phyloP scores from a whole-genome alignment of 768 basidiomycete species.

The Mycena sanguinolenta region DNA sequence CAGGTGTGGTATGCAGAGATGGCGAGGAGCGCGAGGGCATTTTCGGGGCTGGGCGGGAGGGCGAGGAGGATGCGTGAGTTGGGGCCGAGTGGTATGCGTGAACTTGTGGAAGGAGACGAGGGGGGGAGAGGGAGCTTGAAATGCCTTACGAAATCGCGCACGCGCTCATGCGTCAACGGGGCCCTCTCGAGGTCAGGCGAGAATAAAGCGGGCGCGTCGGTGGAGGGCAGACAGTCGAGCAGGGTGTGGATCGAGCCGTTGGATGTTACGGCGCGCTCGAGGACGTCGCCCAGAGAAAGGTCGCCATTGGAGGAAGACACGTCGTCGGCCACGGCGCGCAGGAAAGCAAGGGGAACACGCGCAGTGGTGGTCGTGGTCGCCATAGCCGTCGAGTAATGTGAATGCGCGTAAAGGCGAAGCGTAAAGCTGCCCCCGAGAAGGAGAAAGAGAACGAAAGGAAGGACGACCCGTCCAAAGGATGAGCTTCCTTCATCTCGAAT shows the following conservation, averaged over 20 bases:
- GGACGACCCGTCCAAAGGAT: too few species aligned
- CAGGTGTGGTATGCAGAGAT: conserved; percentile 59
- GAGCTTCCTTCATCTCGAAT: too few species aligned
- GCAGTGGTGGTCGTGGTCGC: conserved; percentile 19
- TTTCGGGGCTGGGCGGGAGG: conserved; percentile 60
- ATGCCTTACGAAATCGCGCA: conserved; percentile 53
- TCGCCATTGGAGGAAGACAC: too few species aligned
- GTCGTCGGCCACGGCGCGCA: conserved; percentile 43
- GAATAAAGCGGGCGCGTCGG: conserved; percentile 52
- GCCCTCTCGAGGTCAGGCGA: conserved; percentile 53
- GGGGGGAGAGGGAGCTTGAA: conserved; percentile 55
- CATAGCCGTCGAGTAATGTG: neutral
- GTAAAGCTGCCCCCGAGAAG: too few species aligned
- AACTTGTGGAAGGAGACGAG: conserved; percentile 37
- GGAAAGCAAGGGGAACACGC: conserved; percentile 50
- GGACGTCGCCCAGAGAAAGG: too few species aligned
- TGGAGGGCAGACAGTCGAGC: conserved; percentile 55
- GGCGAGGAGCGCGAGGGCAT: conserved; percentile 60
- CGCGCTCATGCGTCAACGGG: conserved; percentile 51
- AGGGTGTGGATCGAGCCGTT: conserved; percentile 43
- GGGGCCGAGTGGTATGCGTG: conserved; percentile 46
- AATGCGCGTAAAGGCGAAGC: neutral
- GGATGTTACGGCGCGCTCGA: too few species aligned
- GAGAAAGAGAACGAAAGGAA: too few species aligned
- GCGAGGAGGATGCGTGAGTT: conserved; percentile 63